Evolutionary conservation across 2,329 filamentous ascomycete genomes (phyloP).

Genomic region (Cladophialophora chaetospira): DNA sequence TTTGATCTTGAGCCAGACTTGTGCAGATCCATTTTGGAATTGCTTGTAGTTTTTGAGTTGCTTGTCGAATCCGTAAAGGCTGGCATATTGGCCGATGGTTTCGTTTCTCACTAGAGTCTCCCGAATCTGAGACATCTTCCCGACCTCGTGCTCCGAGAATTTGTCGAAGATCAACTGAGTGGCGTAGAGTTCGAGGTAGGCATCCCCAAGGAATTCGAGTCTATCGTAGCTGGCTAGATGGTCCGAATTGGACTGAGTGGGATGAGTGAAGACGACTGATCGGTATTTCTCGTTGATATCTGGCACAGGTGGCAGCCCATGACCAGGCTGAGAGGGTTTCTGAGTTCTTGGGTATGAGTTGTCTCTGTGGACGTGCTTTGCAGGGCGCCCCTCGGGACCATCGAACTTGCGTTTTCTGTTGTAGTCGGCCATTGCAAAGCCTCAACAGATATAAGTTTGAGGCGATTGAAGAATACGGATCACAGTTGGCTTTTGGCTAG

Average conservation of each 20-base stretch:
- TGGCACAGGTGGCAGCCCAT: conserved; percentile 29
- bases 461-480: no score
- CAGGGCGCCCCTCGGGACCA: not conserved
- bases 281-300: conserved; percentile 23
- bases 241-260: conserved; percentile 10
- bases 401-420: conserved; percentile 17
- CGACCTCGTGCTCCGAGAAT: conserved; percentile 66
- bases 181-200: conserved; percentile 77
- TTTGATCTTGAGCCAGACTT: conserved; percentile 67
- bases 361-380: conserved; percentile 11
- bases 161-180: conserved; percentile 73
- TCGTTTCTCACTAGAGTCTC: conserved; percentile 80
- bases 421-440: conserved; percentile 9
- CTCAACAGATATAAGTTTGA: no score
- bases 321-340: not conserved
- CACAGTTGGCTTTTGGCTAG: no score
- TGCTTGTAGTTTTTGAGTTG: conserved; percentile 59
- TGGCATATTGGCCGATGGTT: conserved; percentile 70
- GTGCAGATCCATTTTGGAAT: conserved; percentile 32
- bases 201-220: conserved; percentile 87
- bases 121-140: conserved; percentile 72
- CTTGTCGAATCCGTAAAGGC: conserved; percentile 69
- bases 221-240: conserved; percentile 66
- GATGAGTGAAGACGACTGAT: conserved; percentile 31
- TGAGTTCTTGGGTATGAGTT: not conserved